Percentiles rank a stretch among this genome's conserved stretches.
phyloP scores from a whole-genome alignment of 495 filamentous ascomycete species.

The Emericellopsis terricola region DNA sequence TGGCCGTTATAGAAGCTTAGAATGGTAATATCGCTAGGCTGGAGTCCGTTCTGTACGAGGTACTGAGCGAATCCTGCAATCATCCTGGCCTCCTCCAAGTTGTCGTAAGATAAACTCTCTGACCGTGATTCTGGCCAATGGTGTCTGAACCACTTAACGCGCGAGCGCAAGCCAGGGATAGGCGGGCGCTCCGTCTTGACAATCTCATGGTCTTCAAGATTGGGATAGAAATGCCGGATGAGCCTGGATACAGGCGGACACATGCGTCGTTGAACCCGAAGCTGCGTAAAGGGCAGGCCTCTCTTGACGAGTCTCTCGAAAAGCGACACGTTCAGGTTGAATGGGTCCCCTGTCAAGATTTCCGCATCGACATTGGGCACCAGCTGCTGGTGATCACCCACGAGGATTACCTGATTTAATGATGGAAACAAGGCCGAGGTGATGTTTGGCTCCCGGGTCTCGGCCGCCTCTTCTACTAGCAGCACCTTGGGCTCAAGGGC shows the following conservation, averaged over 20 bases:
- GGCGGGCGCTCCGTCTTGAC: constrained; percentile 33
- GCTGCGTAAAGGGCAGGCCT: constrained; percentile 30
- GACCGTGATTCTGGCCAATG: constrained; percentile 46
- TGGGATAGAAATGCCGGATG: constrained; percentile 44
- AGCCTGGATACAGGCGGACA: constrained; percentile 45
- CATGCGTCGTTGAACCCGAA: constrained; percentile 58
- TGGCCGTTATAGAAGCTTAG: constrained; percentile 90
- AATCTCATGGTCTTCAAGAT: constrained; percentile 48
- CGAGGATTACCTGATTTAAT: constrained; percentile 33
- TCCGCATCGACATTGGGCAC: constrained; percentile 31
- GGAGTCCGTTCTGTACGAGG: constrained; percentile 47
- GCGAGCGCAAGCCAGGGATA: constrained; percentile 62
- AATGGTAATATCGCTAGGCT: constrained; percentile 49
- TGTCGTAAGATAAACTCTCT: constrained; percentile 43
- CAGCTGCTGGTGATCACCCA: constrained; percentile 39
- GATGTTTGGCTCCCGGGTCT: constrained; percentile 36
- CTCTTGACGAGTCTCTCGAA: constrained; percentile 54
- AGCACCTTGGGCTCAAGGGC: constrained; percentile 44
- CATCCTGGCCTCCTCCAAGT: constrained; percentile 63
- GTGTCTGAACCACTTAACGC: constrained; percentile 60
- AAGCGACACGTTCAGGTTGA: constrained; percentile 26
- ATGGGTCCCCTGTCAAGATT: constrained; percentile 58
- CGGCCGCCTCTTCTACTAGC: constrained; percentile 40
- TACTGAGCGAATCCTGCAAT: constrained; percentile 54
- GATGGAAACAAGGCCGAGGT: constrained; percentile 34